Conservation (phyloP, 257 asterid genomes). For the Verbena officinalis region DNA sequence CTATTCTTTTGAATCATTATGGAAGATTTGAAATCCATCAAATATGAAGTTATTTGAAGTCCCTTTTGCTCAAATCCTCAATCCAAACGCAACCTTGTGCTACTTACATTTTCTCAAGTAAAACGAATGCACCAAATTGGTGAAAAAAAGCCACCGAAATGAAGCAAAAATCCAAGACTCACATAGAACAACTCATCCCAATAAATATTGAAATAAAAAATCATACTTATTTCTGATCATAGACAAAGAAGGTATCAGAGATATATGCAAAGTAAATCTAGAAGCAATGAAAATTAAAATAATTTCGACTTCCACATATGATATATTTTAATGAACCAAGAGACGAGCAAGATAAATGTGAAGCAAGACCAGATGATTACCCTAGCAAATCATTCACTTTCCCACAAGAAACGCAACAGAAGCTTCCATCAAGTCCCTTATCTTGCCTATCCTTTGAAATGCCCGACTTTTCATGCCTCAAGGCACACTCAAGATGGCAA, state of each 20-base stretch:
- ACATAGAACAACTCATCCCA: background rate
- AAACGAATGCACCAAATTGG: too few relatives aligned
- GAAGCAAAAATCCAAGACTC: background rate
- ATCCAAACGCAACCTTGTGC: too few relatives aligned
- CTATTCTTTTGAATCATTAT: too few relatives aligned
- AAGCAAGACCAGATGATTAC: constrained; percentile 44
- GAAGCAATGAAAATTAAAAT: constrained; percentile 6
- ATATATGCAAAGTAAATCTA: background rate
- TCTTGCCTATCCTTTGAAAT: constrained; percentile 57
- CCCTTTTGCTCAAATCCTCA: too few relatives aligned
- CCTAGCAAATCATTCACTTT: constrained; percentile 82
- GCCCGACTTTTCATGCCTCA: constrained; percentile 67
- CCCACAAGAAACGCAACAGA: constrained; percentile 81
- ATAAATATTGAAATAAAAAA: too few relatives aligned
- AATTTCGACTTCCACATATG: too few relatives aligned
- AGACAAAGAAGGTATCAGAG: background rate
- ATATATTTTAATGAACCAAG: background rate
- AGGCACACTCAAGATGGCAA: constrained; percentile 97
- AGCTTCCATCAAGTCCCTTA: constrained; percentile 77
- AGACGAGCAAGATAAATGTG: constrained; percentile 3
- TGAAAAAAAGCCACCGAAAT: too few relatives aligned
- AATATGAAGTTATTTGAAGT: too few relatives aligned
- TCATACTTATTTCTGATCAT: background rate
- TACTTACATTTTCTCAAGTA: too few relatives aligned
- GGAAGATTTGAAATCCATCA: background rate